Conservation (phyloP, 495 filamentous ascomycete genomes). For the Penicillium alfredii region DNA sequence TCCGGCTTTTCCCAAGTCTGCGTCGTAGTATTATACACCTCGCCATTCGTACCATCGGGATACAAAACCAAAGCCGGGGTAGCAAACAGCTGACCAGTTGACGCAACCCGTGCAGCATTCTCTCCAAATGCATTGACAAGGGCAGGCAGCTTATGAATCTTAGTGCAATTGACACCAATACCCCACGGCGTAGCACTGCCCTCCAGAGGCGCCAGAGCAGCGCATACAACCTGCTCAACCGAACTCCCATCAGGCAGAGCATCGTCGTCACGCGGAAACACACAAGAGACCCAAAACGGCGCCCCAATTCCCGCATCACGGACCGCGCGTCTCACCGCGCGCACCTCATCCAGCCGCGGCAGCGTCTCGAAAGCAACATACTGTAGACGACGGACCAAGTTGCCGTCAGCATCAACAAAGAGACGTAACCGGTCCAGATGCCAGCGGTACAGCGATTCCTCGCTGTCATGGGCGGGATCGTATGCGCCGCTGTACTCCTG, state of each 20-base stretch:
- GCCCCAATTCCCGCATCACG: constrained; percentile 18
- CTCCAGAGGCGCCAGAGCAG: constrained; percentile 19
- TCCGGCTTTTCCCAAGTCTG: constrained; percentile 49
- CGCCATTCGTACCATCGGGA: constrained; percentile 62
- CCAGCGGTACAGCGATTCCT: constrained; percentile 44
- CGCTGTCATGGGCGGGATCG: constrained; percentile 37
- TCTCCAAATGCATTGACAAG: constrained; percentile 44
- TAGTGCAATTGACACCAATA: constrained; percentile 64
- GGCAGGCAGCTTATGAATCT: constrained; percentile 43
- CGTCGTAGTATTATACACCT: constrained; percentile 56
- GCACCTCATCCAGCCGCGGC: constrained; percentile 51
- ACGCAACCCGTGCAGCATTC: constrained; percentile 27
- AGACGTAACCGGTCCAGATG: constrained; percentile 48
- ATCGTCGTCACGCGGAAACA: constrained; percentile 52
- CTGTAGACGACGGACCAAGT: constrained; percentile 30
- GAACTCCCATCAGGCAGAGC: constrained; percentile 34
- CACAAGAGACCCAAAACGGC: constrained; percentile 56
- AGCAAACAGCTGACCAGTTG: constrained; percentile 17
- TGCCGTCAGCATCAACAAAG: constrained; percentile 34
- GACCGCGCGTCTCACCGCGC: constrained; percentile 48
- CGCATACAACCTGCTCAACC: constrained; percentile 23
- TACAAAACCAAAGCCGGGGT: constrained; percentile 55
- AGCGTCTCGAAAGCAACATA: constrained; percentile 63
- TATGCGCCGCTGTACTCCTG: constrained; percentile 60
- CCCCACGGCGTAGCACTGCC: constrained; percentile 46